These are phyloP conservation scores for Penicillium lagena DNA, from an alignment of 495 filamentous ascomycete genomes.

Conservation along the genomic window DNA sequence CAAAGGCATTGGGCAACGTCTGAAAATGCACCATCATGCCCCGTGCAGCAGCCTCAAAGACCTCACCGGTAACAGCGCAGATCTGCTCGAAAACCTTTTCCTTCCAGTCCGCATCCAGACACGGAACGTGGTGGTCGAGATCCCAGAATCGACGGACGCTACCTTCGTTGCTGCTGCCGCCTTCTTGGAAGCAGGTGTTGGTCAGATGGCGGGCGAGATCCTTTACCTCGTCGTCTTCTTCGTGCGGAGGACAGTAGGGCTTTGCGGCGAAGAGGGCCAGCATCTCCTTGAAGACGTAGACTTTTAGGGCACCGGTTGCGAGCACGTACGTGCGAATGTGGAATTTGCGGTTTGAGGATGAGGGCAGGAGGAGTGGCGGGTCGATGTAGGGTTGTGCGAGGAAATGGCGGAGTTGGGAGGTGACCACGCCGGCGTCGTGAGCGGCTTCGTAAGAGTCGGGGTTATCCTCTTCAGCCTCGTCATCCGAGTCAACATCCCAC, in stretches of 20 bases:
- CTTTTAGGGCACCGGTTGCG: conserved; percentile 64
- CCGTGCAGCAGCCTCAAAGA: conserved; percentile 78
- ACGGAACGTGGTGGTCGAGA: conserved; percentile 40
- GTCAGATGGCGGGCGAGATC: conserved; percentile 74
- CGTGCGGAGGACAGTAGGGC: conserved; percentile 48
- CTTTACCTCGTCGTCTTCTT: conserved; percentile 38
- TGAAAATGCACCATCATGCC: conserved; percentile 89
- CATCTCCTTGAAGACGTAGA: conserved; percentile 87
- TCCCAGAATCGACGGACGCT: conserved; percentile 68
- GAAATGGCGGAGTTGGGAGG: conserved; percentile 92
- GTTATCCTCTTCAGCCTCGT: conserved; percentile 25
- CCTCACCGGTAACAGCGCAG: conserved; percentile 58
- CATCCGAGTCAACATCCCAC: conserved; percentile 63
- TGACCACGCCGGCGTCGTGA: conserved; percentile 54
- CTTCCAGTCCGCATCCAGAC: conserved; percentile 43
- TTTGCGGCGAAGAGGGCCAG: conserved; percentile 82
- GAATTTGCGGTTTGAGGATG: conserved; percentile 72
- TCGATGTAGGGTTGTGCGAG: conserved; percentile 94
- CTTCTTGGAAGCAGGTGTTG: conserved; percentile 86
- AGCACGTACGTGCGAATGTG: conserved; percentile 91
- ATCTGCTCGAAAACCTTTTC: conserved; percentile 67
- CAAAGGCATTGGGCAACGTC: conserved; percentile 77
- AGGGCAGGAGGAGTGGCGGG: conserved; percentile 70
- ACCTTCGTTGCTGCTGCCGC: conserved; percentile 43
- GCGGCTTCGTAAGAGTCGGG: conserved; percentile 19